A percentile compares a stretch with the other conserved stretches of the same genome.
Conservation (phyloP, 2,329 filamentous ascomycete genomes). For the Ophioceras dolichostomum region DNA sequence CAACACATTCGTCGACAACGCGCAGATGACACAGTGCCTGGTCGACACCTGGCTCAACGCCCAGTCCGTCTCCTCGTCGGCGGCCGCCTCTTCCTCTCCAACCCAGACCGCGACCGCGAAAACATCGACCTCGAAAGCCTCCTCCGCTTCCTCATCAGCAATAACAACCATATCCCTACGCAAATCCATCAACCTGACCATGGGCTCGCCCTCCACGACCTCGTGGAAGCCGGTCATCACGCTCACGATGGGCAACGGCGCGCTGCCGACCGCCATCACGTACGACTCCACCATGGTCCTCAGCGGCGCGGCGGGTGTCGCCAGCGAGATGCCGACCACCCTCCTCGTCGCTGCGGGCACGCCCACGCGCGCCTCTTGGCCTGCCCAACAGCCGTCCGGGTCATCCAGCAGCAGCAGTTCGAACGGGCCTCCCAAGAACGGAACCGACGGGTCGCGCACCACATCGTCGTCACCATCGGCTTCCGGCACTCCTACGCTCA, state of each 20-base stretch:
- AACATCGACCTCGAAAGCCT: not conserved
- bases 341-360: conserved; percentile 1
- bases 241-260: too few relatives aligned
- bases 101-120: not conserved
- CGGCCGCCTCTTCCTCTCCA: not conserved
- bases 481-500: not conserved
- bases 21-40: conserved; percentile 8
- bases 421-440: too few relatives aligned
- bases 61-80: not conserved
- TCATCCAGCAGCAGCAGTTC: not conserved
- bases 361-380: not conserved
- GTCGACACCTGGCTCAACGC: conserved; percentile 6
- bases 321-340: not conserved
- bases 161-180: conserved; percentile 26
- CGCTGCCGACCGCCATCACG: too few relatives aligned
- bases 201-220: not conserved
- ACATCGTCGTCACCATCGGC: not conserved
- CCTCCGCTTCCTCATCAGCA: conserved; percentile 6
- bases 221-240: not conserved
- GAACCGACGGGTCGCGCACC: too few relatives aligned
- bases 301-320: not conserved
- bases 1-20: conserved; percentile 8
- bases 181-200: conserved; percentile 35
- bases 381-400: not conserved
- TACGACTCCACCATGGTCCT: not conserved